These are phyloP conservation scores for Leishmania amazonensis DNA, from an alignment of 208 protist species.

Conservation along the genomic window DNA sequence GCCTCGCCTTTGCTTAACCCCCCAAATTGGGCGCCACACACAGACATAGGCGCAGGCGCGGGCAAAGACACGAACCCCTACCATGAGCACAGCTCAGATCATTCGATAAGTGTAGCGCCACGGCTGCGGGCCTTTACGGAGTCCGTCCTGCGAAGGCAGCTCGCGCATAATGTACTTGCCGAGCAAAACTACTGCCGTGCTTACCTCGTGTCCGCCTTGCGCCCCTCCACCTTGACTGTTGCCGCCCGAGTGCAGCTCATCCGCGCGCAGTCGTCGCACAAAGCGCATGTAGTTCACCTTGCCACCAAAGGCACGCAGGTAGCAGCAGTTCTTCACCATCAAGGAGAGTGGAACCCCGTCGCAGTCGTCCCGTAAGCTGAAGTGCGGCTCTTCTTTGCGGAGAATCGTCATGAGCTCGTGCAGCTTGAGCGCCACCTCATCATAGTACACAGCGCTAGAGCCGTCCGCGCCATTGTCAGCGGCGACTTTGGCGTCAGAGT, in stretches of 20 bases:
- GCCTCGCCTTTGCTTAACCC: neutral
- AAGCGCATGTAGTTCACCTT: conserved; percentile 81
- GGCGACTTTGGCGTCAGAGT: conserved; percentile 17
- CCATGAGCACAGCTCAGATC: conserved; percentile 17
- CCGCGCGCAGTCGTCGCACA: conserved; percentile 34
- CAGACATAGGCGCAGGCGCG: neutral
- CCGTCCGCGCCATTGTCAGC: conserved; percentile 38
- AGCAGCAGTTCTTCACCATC: conserved; percentile 80
- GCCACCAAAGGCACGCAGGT: conserved; percentile 66
- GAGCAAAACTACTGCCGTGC: conserved; percentile 35
- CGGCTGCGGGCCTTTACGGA: conserved; percentile 82
- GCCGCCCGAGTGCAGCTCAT: neutral
- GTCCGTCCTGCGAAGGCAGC: conserved; percentile 65
- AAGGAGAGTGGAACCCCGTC: conserved; percentile 78
- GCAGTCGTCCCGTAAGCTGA: conserved; percentile 64
- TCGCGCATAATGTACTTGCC: conserved; percentile 89
- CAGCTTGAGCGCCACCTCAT: conserved; percentile 60
- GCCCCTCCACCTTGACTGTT: neutral
- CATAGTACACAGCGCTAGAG: conserved; percentile 46
- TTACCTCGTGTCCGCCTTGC: neutral
- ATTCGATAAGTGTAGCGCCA: conserved; percentile 71
- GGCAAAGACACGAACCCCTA: neutral
- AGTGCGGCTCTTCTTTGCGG: conserved; percentile 48
- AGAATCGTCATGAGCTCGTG: conserved; percentile 71
- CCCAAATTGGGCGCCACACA: neutral